Base-by-base conservation (phyloP, 2,329 filamentous ascomycete species). In the Cordyceps tenuipes region DNA sequence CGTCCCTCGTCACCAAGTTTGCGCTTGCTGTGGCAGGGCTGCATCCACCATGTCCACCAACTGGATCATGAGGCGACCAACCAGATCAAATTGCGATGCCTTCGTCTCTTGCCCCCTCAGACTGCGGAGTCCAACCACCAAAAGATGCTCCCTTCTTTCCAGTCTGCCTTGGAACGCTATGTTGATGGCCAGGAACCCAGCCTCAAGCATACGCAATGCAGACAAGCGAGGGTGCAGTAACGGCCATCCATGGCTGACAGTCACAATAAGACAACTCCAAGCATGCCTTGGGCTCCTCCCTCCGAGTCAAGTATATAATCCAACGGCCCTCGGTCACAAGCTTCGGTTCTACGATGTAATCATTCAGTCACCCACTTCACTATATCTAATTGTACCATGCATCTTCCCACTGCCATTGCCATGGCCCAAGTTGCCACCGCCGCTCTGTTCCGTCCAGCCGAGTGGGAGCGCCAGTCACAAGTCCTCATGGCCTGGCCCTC, bases 401-500 rank as follows among this genome's bases (percentile, higher is more conserved):
- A 21, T 52, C 29, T 52, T 8, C 31, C 12, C 19, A 39, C 3
- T n/a, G 17, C 43, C 21, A 34, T 56, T 29, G 43, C 41, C 43
- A 60, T 60, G 50, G 57, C 57, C 31, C 57, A 60, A 2, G 41
- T 21, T 8, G 43, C 50, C 7, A 12, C 48, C 10, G 50, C 57
- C 12, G 29, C 17, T 5, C 43, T 60, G 26, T 36, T 46, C 41
- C 48, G 57, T 29, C 57, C 57, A 23, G 57, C 57, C 3, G 57
- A 60, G 48, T 60, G 57, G 57, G 57, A 60, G 17, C 57, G 50
- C 23, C 48, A 47, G 21, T 60, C 57, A 4, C 49, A 36, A 5
- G 57, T 60, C 9, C 29, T 60, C 26, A 60, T 60, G 57, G 57
- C 57, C 2, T 60, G 57, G 57, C 57, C 57, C 9, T 53, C 57